Evolutionary conservation across 148 eudicot species (phyloP), one percentile per base, ranked within the genome.

Genomic region (Persicaria tinctoria): DNA sequence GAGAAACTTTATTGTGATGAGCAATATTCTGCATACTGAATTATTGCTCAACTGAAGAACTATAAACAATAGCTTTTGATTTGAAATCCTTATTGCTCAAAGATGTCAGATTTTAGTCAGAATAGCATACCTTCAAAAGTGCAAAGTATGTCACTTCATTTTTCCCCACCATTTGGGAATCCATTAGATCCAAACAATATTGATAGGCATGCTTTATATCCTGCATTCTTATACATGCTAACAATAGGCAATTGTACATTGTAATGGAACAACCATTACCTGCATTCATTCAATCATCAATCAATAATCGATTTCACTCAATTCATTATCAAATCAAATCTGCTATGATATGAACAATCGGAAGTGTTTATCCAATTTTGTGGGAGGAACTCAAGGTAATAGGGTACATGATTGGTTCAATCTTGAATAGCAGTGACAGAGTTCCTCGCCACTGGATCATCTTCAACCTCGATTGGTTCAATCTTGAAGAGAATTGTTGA

Each of bases 121-220:
- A 64, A 75, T 56, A 69, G 76, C 80, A 81, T 75, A 91, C 97
- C 98, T 91, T 84, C 78, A 95, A 96, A 84, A 92, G 98, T 69
- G 81, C 75, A 46, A 77, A 8, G 79, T 88, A 90, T 49, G 97
- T 92, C 32, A 80, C 59, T 79, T 86, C 89, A 86, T 87, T 88
- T 77, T 83, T 92, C 75, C 92, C 93, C 82, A 86, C 73, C 83
- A 86, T 74, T 68, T 84, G 87, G 6, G 68, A 53, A 78, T 95
- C 97, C 98, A 95, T 90, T 76, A 90, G 73, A 78, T 87, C 82
- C 86, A 95, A 74, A 81, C 96, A n/a, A n/a, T n/a, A 92, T 59
- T 87, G 86, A 80, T 78, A 82, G 74, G 83, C 83, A 82, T 78
- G 82, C 81, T 70, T 56, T 59, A 73, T 20, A 81, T 83, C 87